A percentile compares a stretch with the other conserved stretches of the same genome.
These are phyloP conservation scores for Lachnellula cervina DNA, from an alignment of 2,329 filamentous ascomycete genomes.

Conservation along the genomic window DNA sequence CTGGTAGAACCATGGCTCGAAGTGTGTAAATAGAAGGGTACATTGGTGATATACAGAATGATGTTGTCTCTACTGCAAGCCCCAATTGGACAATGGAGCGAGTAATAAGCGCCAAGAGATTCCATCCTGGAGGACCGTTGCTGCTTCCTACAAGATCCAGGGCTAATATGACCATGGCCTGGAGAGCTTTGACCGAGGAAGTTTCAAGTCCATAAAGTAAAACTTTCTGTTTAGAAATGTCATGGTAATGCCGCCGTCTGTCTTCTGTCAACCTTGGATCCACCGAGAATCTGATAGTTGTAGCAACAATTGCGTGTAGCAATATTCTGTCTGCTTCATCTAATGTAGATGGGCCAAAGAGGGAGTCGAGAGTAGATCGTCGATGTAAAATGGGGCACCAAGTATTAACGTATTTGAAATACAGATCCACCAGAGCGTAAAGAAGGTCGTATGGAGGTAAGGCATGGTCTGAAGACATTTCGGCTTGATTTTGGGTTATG, in stretches of 20 bases:
- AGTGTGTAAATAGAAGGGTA: constrained; percentile 87
- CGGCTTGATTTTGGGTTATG: constrained; percentile 43
- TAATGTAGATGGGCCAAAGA: constrained; percentile 72
- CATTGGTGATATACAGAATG: constrained; percentile 69
- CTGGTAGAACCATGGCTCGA: constrained; percentile 76
- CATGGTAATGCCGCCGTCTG: constrained; percentile 69
- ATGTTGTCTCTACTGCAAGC: constrained; percentile 76
- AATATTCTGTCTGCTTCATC: constrained; percentile 80
- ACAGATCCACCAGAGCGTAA: constrained; percentile 68
- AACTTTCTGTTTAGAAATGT: constrained; percentile 78
- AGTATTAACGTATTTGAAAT: constrained; percentile 75
- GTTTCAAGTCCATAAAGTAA: constrained; percentile 84
- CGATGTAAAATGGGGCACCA: constrained; percentile 91
- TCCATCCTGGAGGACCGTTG: constrained; percentile 89
- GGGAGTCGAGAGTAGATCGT: constrained; percentile 70
- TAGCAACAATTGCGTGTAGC: constrained; percentile 83
- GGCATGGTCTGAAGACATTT: constrained; percentile 54
- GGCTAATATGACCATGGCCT: constrained; percentile 81
- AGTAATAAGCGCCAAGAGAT: constrained; percentile 82
- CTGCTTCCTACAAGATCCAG: constrained; percentile 80
- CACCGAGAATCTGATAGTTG: constrained; percentile 76
- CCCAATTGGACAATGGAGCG: constrained; percentile 85
- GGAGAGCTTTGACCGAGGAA: constrained; percentile 80
- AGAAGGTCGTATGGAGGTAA: constrained; percentile 71
- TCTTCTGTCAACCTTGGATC: constrained; percentile 71